Conservation (phyloP, 441 rosid genomes). For the Populus hybrid region DNA sequence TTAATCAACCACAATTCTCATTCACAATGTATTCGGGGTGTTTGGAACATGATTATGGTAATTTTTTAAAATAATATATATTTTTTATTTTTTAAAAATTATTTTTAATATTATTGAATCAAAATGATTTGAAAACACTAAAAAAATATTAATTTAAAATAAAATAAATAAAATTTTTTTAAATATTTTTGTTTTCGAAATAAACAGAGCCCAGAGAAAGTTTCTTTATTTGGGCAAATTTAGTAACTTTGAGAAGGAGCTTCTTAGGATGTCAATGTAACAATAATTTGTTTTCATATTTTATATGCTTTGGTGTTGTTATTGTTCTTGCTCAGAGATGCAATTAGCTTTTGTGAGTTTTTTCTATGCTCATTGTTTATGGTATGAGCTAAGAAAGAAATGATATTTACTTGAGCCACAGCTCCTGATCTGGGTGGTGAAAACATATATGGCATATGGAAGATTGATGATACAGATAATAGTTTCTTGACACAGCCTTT, state of each 20-base stretch:
- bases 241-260: neutral
- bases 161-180: too few species aligned
- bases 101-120: too few species aligned
- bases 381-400: constrained; percentile 5
- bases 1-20: neutral
- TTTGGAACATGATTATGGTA: too few species aligned
- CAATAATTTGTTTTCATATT: neutral
- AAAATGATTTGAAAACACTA: too few species aligned
- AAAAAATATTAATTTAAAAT: too few species aligned
- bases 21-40: neutral
- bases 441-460: constrained; percentile 67
- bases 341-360: neutral
- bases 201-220: neutral
- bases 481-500: constrained; percentile 89
- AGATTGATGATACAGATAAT: constrained; percentile 74
- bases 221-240: neutral
- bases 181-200: too few species aligned
- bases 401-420: constrained; percentile 31
- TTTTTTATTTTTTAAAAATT: too few species aligned
- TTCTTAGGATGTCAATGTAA: neutral
- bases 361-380: neutral
- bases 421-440: constrained; percentile 59
- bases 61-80: too few species aligned
- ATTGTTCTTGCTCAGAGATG: neutral
- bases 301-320: neutral